Evolutionary conservation across 2,329 filamentous ascomycete species (phyloP).

Genomic region (Curvularia eragrostidis): DNA sequence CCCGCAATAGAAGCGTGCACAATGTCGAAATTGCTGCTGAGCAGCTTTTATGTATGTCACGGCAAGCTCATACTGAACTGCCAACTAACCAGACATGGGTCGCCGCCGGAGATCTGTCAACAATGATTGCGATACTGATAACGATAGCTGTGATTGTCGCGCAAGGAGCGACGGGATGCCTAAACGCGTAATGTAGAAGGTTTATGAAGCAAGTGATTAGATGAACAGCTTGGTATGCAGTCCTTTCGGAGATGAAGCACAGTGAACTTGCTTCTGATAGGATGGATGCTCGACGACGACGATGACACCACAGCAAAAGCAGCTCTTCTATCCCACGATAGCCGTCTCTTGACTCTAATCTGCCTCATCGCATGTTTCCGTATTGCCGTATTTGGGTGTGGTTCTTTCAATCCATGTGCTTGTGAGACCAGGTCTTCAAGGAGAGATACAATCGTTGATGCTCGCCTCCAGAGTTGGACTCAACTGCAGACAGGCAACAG

Average conservation of each 20-base stretch:
- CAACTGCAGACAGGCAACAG: conserved; percentile 14
- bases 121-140: conserved; percentile 34
- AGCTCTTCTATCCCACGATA: neutral
- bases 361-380: conserved; percentile 1
- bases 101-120: conserved; percentile 28
- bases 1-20: neutral
- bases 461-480: neutral
- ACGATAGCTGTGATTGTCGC: conserved; percentile 26
- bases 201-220: neutral
- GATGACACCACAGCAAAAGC: too few relatives aligned
- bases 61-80: conserved; percentile 21
- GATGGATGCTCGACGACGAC: neutral
- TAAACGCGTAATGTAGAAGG: conserved; percentile 24
- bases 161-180: conserved; percentile 19
- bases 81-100: conserved; percentile 39
- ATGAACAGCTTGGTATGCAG: neutral
- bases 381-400: neutral
- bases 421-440: neutral
- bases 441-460: neutral
- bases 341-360: neutral
- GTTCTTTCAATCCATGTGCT: neutral
- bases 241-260: neutral
- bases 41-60: conserved; percentile 26
- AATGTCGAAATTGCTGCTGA: neutral
- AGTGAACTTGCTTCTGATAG: neutral